Evolutionary conservation across 1,284 basidiomycete species (phyloP), one percentile per base, ranked within the genome.

Genomic region (Mrakiaceae sp.): DNA sequence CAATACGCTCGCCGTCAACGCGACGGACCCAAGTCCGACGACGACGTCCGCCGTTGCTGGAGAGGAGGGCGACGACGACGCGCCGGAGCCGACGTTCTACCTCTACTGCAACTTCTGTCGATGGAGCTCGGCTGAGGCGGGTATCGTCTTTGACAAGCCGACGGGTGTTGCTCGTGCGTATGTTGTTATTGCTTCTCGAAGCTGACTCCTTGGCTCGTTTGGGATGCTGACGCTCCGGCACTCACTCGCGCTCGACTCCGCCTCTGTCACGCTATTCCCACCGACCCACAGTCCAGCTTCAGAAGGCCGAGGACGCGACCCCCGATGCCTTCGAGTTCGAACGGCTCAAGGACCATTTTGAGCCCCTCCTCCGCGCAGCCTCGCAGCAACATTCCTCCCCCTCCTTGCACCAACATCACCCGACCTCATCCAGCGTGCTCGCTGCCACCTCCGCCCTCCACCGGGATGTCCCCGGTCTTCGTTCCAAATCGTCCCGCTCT

Each of bases 101-200:
- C 81, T 98, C 1, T 86, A 87, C 69, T 99, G 96, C 77, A 86
- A 88, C 66, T 85, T 87, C 72, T 99, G 96, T 72, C 82, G 88
- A 73, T 98, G 96, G 95, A 90, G 95, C 74, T 95, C 91, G 68
- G 86, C 86, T 6, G 85, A 90, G 73, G 84, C 94, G 1, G 89
- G 87, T 0, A 88, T 95, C 72, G 87, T 85, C 9, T 98, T 98
- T 70, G 95, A 98, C 72, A 98, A 98, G 74, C 90, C 93, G 0
- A 94, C 93, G 0, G 91, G 93, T 40, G 83, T 99, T 16, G 92
- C 90, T 66, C 84, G 90, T 92, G 69, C 70, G 84, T 73, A 12
- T 52, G 16, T 51, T 11, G 16, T 51, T 11, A 51, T n/a, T 51
- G 49, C 46, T 27, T 27, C 27, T 27, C 27, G 27, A 27, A 27